Evolutionary conservation across 768 basidiomycete species (phyloP), one percentile per base, ranked within the genome.

Genomic region (Nevesoporus exiguus): DNA sequence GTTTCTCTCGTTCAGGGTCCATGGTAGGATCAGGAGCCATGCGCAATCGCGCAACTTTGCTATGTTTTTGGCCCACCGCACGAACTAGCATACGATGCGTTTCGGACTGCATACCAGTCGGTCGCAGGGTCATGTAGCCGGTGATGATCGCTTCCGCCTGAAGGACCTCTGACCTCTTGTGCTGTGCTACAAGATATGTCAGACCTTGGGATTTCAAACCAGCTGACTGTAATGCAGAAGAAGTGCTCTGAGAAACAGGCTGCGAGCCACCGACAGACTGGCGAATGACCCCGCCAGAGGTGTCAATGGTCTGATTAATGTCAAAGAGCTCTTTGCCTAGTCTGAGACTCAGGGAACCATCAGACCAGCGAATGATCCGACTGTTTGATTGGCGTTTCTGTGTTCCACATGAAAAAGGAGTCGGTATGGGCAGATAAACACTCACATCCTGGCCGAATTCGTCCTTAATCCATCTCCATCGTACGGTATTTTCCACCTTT

Each of bases 241-340:
- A 58, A 58, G 77, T 71, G 17, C 74, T 71, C 59, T 78, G 76
- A 47, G 80, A 71, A 52, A 65, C 31, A 14, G 75, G 66, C 42
- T 73, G 73, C 55, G 76, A 63, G 57, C 76, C 71, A 56, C 81
- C 78, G 63, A 87, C 69, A 15, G 80, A 75, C 57, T 85, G 77
- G 53, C 87, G 80, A 49, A 85, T 66, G 54, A 81, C 65, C 52
- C 82, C 80, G 40, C 83, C 89, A 19, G 91, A 90, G 17, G 81
- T 86, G 65, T 94, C 90, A 54, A 90, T 75, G 56, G 81, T 83
- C 69, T 88, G 82, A 48, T 81, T 84, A 47, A 98, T 84, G 74
- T 98, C 94, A 72, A 95, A 98, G 5, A 97, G 76, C 65, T 98
- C 96, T 69, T 90, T 89, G 40, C 97, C 97, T 51, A 99, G 75